Evolutionary conservation across 2,329 filamentous ascomycete genomes (phyloP).

Genomic region (Fusarium sp.): DNA sequence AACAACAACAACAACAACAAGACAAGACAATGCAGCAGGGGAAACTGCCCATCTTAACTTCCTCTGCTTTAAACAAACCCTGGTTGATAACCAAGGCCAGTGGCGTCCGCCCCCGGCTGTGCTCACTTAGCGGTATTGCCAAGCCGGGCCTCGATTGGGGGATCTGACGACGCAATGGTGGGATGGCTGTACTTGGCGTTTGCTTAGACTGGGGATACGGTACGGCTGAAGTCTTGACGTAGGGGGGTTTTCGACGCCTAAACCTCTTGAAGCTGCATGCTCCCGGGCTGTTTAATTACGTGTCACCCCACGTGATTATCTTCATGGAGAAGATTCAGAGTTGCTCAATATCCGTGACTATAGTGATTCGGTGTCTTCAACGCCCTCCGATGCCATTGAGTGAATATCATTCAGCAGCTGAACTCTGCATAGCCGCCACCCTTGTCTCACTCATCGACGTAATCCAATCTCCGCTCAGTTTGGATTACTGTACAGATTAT

Average conservation of each 20-base stretch:
- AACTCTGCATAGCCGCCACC: background rate
- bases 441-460: constrained; percentile 15
- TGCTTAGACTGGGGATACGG: constrained; percentile 14
- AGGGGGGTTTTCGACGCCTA: background rate
- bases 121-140: constrained; percentile 1
- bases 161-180: constrained; percentile 9
- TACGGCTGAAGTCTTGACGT: constrained; percentile 30
- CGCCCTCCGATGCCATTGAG: background rate
- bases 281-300: constrained; percentile 1
- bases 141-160: background rate
- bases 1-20: background rate
- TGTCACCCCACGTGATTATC: too few species aligned
- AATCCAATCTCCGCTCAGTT: constrained; percentile 19
- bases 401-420: background rate
- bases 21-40: too few species aligned
- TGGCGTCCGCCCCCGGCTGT: constrained; percentile 20
- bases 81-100: background rate
- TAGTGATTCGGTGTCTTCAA: background rate
- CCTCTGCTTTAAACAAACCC: constrained; percentile 10
- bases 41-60: constrained; percentile 8
- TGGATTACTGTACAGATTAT: background rate
- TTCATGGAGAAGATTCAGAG: too few species aligned
- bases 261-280: constrained; percentile 18
- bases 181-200: constrained; percentile 10
- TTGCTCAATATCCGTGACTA: background rate